Evolutionary conservation across 2,329 filamentous ascomycete species (phyloP).

Genomic region (Tolypocladium inflatum): DNA sequence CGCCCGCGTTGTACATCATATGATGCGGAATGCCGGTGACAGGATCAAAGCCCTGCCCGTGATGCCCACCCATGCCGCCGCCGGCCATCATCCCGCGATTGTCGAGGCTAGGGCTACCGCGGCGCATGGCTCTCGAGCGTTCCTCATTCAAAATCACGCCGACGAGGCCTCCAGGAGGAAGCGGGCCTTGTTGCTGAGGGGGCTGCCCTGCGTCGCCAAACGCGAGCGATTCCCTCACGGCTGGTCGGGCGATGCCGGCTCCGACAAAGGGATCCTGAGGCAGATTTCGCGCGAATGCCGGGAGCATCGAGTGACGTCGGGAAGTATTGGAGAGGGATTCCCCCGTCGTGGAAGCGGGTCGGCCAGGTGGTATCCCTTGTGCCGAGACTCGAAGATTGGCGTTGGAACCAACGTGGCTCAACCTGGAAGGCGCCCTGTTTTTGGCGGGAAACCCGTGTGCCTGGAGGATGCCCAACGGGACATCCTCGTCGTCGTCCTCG

Average conservation of each 20-base stretch:
- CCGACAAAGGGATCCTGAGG: conserved; percentile 81
- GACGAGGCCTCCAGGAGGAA: conserved; percentile 69
- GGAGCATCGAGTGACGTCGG: conserved; percentile 42
- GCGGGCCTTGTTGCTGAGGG: conserved; percentile 20
- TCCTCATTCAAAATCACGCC: conserved; percentile 85
- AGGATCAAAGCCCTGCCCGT: conserved; percentile 35
- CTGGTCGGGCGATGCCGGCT: conserved; percentile 62
- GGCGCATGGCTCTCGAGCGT: conserved; percentile 63
- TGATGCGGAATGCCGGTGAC: conserved; percentile 36
- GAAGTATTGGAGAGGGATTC: conserved; percentile 29
- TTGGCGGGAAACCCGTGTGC: conserved; percentile 82
- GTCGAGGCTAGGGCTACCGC: conserved; percentile 67
- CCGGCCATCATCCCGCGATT: conserved; percentile 26
- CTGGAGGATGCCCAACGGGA: conserved; percentile 76
- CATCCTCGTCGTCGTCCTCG: conserved; percentile 84
- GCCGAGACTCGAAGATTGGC: conserved; percentile 57
- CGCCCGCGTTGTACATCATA: conserved; percentile 26
- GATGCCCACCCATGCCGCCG: conserved; percentile 24
- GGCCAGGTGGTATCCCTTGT: conserved; percentile 32
- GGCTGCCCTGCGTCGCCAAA: conserved; percentile 48
- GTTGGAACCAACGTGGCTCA: conserved; percentile 57
- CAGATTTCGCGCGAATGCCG: conserved; percentile 73
- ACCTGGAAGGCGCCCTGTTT: conserved; percentile 61
- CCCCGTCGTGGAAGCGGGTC: conserved; percentile 47
- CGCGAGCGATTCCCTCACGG: conserved; percentile 65